phyloP scores from a whole-genome alignment of 305 asterid genomes.

The Solanum aculeatissimum region DNA sequence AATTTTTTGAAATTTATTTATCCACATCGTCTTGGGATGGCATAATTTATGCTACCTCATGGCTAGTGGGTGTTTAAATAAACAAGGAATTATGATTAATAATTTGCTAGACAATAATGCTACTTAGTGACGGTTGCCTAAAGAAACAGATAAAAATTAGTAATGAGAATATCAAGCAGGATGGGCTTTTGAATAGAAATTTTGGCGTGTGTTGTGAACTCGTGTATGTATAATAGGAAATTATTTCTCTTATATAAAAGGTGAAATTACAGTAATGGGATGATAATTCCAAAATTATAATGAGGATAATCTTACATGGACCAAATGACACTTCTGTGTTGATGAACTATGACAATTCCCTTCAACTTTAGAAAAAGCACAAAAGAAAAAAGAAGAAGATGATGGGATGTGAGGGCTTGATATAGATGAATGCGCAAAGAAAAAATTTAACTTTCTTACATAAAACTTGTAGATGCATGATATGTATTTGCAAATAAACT shows the following conservation, averaged over 20 bases:
- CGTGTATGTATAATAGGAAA: background rate
- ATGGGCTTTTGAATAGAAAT: background rate
- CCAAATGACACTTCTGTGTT: background rate
- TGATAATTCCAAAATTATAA: background rate
- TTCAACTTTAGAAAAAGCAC: background rate
- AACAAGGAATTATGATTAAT: background rate
- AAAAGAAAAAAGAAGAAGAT: background rate
- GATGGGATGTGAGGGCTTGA: background rate
- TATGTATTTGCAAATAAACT: background rate
- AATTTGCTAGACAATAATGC: background rate
- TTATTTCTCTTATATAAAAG: background rate
- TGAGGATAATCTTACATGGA: background rate
- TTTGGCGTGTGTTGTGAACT: background rate
- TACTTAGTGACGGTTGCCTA: background rate
- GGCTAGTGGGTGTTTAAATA: background rate
- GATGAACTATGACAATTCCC: background rate
- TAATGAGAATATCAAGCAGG: background rate
- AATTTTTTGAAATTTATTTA: background rate
- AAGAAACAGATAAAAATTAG: background rate
- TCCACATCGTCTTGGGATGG: background rate
- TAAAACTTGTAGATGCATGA: background rate
- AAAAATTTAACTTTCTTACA: background rate
- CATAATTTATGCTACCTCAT: background rate
- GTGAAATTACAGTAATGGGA: background rate
- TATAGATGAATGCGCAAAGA: background rate